Evolutionary conservation across 1,284 basidiomycete genomes (phyloP), one percentile per base, ranked within the genome.

Genomic region (Ceratobasidium sp.): DNA sequence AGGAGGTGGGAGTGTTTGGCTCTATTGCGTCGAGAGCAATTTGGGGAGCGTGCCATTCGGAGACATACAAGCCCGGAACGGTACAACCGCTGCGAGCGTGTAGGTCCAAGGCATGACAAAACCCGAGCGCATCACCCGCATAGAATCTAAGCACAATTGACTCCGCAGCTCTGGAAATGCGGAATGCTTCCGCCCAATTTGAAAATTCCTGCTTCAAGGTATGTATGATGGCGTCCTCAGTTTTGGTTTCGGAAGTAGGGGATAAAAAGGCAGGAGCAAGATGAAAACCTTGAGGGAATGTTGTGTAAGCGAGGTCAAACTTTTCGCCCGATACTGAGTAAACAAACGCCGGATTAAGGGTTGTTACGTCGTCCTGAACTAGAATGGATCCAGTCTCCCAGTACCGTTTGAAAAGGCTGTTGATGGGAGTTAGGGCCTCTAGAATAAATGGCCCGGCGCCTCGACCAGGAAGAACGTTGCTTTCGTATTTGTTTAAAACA

Each of bases 371-470:
- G n/a, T n/a, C n/a, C n/a, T n/a, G n/a, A n/a, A n/a, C n/a, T n/a
- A n/a, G n/a, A n/a, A n/a, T n/a, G n/a, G 83, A 81, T 0, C 89
- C 89, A 0, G 84, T 85, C 48, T 82, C 83, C 87, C 88, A 89
- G 79, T 85, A 90, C 1, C 80, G 80, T 5, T 78, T 68, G 78
- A 84, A 85, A n/a, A 84, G 83, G 0, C 84, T 75, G 1, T 78
- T 44, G 3, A 80, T 78, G 4, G 81, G 59, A 3, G 54, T 1
- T 2, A 79, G 0, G 0, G 85, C 84, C 3, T 83, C 56, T 0
- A 78, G 33, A 13, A 82, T 70, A 12, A 86, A 79, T 7, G 86
- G 86, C 0, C 87, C 87, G 5, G 87, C 86, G 3, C 87, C 85
- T 33, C 87, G 86, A 52, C 79, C 66, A 0, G 82, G 78, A 6